Conservation (phyloP, 352 stramenopile species). For the Phytophthora hybrid region DNA sequence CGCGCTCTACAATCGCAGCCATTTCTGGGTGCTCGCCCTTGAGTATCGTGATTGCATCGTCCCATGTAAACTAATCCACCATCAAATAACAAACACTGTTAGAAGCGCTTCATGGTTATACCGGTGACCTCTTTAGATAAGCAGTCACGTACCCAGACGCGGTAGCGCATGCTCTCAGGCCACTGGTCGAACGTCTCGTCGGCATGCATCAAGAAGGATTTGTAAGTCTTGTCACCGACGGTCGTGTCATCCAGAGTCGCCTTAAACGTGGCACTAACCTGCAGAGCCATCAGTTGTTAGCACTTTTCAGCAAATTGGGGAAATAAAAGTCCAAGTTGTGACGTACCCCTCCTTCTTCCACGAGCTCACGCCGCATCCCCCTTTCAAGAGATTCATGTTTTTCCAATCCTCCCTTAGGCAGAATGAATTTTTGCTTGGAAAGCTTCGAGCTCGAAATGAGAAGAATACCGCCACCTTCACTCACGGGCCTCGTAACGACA, state of each 20-base stretch:
- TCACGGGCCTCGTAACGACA: not conserved
- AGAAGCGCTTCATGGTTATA: not conserved
- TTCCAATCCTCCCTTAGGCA: not conserved
- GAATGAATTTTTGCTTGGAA: not conserved
- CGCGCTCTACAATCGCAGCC: too few relatives aligned
- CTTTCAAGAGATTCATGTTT: not conserved
- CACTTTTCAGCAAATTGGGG: not conserved
- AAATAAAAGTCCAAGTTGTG: not conserved
- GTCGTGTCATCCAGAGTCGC: too few relatives aligned
- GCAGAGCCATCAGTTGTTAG: not conserved
- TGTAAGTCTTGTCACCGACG: not conserved
- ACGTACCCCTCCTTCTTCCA: conserved; percentile 1
- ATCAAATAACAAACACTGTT: too few relatives aligned
- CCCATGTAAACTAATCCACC: too few relatives aligned
- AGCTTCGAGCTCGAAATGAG: conserved; percentile 1
- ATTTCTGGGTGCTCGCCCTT: too few relatives aligned
- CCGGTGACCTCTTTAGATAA: not conserved
- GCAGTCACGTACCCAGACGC: not conserved
- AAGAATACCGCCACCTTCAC: not conserved
- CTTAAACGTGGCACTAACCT: not conserved
- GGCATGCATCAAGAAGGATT: not conserved
- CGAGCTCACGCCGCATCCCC: not conserved
- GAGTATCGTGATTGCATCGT: too few relatives aligned
- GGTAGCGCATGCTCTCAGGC: not conserved
- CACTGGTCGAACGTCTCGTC: not conserved